Base-by-base conservation (phyloP, 352 stramenopile species). In the Pseudoperonospora humuli region DNA sequence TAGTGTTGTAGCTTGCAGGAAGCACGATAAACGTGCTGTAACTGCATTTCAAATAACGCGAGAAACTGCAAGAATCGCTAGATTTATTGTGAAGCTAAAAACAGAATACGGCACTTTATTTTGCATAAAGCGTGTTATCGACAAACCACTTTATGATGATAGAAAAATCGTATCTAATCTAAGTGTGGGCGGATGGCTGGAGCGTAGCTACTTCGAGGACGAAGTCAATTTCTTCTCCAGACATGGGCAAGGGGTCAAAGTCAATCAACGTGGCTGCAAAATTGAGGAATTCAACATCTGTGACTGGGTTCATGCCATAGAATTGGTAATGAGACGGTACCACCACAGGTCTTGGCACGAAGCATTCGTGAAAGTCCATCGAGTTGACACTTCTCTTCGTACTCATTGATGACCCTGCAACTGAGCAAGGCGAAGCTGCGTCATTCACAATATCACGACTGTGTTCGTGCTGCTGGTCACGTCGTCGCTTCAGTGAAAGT, bases 171-270 rank as follows among this genome's bases (percentile, higher is more conserved):
- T 57, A 52, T 7, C 38, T 50, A 6, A 31, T 24, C 6, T 60
- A 36, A 3, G 50, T 51, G 45, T 56, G 57, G 14, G 44, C 21
- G 38, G 50, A 37, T 33, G 51, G 26, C 17, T 50, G 61, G 13
- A 60, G 26, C 40, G 61, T 64, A 5, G 62, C 57, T 8, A 47
- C 57, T 25, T 73, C 63, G n/a, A 73, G 50, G 28, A 73, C 65
- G 8, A 64, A 50, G 47, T 73, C 59, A 34, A 73, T 69, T 29
- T 73, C 63, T 37, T 69, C 63, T 40, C 64, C 59, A 1, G 54
- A 67, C 59, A 73, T 67, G 15, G 56, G 56, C 21, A 69, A 45
- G 11, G 54, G 59, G 39, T 73, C 63, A 11, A 64, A 57, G 51
- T 67, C 55, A 19, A 29, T 52, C 20, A 61, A 42, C 38, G 57